Conservation (phyloP, 345 rosid genomes). For the Eucalyptus paniculata region DNA sequence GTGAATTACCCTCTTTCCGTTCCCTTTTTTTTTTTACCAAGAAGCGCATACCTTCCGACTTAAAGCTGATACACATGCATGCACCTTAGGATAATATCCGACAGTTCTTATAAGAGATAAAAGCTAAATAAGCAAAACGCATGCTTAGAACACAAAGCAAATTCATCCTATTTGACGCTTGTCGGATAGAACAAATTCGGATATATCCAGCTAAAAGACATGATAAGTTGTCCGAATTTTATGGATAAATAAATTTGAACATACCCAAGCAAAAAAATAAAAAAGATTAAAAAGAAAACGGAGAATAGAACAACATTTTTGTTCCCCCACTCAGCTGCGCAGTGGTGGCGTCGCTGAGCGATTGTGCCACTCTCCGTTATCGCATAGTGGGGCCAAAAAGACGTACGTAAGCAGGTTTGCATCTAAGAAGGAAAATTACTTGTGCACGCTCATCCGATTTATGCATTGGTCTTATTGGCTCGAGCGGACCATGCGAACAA, state of each 20-base stretch:
- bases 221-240: neutral
- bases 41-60: neutral
- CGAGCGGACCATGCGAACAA: no score
- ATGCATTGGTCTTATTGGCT: no score
- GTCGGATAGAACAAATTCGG: neutral
- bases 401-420: no score
- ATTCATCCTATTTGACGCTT: neutral
- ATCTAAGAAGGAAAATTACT: no score
- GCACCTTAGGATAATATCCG: neutral
- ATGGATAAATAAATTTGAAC: neutral
- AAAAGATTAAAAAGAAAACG: neutral
- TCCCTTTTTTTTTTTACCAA: accelerated
- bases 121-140: neutral
- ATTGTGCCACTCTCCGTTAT: no score
- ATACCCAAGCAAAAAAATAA: neutral
- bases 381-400: no score
- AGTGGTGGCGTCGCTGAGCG: no score
- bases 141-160: neutral
- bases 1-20: neutral
- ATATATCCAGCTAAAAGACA: neutral
- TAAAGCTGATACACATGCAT: neutral
- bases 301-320: neutral
- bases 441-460: no score
- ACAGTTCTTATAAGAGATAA: neutral
- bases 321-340: no score